Conservation (phyloP, 1,139 yeast species). For the Zygosaccharomyces pseudobailii region DNA sequence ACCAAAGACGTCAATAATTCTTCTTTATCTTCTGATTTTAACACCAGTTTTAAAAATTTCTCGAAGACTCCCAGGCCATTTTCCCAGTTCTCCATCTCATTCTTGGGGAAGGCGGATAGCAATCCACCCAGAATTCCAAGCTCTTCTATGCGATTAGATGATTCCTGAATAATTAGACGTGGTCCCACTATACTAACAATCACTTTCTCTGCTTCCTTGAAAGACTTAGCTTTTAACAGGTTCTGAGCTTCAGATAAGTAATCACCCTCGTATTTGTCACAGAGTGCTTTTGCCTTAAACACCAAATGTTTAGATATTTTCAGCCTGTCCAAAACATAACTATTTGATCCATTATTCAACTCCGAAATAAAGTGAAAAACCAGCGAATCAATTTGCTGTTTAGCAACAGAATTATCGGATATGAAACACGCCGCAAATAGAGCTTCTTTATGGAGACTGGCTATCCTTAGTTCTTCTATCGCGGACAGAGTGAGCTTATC, state of each 20-base stretch:
- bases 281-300: conserved; percentile 50
- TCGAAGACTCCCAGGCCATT: conserved; percentile 54
- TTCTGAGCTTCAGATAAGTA: conserved; percentile 57
- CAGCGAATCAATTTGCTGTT: conserved; percentile 41
- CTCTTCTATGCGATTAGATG: conserved; percentile 36
- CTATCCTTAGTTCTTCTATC: conserved; percentile 48
- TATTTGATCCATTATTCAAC: conserved; percentile 33
- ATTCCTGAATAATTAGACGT: conserved; percentile 41
- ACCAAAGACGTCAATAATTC: conserved; percentile 39
- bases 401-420: conserved; percentile 40
- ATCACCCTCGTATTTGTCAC: conserved; percentile 36
- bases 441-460: conserved; percentile 55
- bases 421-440: conserved; percentile 57
- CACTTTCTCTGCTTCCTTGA: conserved; percentile 60
- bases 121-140: conserved; percentile 41
- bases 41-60: conserved; percentile 37
- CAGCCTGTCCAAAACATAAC: conserved; percentile 37
- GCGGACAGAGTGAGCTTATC: conserved; percentile 46
- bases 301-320: conserved; percentile 46
- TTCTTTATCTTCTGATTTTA: conserved; percentile 20
- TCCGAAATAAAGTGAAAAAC: conserved; percentile 45
- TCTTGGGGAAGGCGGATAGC: conserved; percentile 45
- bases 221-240: conserved; percentile 56
- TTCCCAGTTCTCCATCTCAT: conserved; percentile 52
- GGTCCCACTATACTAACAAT: conserved; percentile 67